These are phyloP conservation scores for Trichopus zeylanicus DNA, from an alignment of 116 monocot species.

Conservation along the genomic window DNA sequence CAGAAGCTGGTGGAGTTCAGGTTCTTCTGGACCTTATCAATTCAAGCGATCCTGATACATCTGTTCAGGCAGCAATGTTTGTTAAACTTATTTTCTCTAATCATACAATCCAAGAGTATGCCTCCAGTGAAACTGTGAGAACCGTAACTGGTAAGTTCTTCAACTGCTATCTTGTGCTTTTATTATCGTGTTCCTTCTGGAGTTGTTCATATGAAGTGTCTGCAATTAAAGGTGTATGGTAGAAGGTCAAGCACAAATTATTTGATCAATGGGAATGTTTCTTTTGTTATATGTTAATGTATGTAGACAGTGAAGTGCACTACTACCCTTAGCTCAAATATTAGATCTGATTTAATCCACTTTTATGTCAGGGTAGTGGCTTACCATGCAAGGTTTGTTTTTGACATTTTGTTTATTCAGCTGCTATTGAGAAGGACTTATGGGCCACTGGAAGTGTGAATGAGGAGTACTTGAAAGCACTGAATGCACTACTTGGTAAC, in stretches of 20 bases:
- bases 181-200: neutral
- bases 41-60: conserved; percentile 80
- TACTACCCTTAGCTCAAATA: no score
- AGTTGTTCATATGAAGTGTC: no score
- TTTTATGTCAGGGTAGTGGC: neutral
- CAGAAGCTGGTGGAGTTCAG: conserved; percentile 97
- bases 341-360: no score
- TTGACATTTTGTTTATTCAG: conserved; percentile 25
- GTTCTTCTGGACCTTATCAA: conserved; percentile 86
- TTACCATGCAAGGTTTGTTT: neutral
- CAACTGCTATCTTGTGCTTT: neutral
- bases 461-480: conserved; percentile 91
- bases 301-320: no score
- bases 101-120: conserved; percentile 95
- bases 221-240: no score
- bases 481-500: conserved; percentile 88
- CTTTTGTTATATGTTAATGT: no score
- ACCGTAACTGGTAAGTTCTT: conserved; percentile 65
- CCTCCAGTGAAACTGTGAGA: conserved; percentile 97
- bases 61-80: conserved; percentile 96
- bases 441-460: conserved; percentile 74
- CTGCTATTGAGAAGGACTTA: conserved; percentile 95
- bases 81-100: conserved; percentile 93
- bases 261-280: no score
- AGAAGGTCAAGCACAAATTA: no score